A percentile compares a stretch with the other conserved stretches of the same genome.
phyloP scores from a whole-genome alignment of 2,329 filamentous ascomycete genomes.

The Fusarium newnesense region DNA sequence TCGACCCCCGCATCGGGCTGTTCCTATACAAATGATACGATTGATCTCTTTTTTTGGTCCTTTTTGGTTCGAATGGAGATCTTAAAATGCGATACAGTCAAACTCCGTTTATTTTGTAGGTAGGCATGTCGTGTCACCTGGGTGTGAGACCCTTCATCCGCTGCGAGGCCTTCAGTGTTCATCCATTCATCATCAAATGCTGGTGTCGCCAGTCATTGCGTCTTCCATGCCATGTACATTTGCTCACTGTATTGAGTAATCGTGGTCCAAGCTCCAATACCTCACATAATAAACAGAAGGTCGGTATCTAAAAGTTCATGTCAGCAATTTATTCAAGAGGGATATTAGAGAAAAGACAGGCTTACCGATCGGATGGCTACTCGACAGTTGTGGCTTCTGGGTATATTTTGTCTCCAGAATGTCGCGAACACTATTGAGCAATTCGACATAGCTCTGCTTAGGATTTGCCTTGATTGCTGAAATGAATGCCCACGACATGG shows the following conservation, averaged over 20 bases:
- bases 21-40: conserved; percentile 48
- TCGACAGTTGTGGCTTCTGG: conserved; percentile 96
- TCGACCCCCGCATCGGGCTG: conserved; percentile 59
- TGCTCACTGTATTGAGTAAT: conserved; percentile 36
- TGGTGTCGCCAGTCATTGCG: neutral
- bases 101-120: neutral
- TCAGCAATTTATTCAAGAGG: conserved; percentile 13
- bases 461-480: conserved; percentile 89
- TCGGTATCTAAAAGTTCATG: conserved; percentile 64
- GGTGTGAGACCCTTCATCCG: neutral
- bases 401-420: conserved; percentile 86
- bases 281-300: conserved; percentile 73
- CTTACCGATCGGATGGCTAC: conserved; percentile 94
- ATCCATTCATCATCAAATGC: neutral
- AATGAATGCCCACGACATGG: conserved; percentile 99
- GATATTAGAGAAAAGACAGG: conserved; percentile 5
- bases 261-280: conserved; percentile 63
- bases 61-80: neutral
- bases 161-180: neutral
- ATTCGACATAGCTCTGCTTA: conserved; percentile 93
- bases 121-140: neutral
- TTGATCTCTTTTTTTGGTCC: conserved; percentile 6
- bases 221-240: neutral
- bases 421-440: conserved; percentile 95
- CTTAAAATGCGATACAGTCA: accelerated